Percentiles rank a stretch among this genome's conserved stretches.
These are phyloP conservation scores for Vigna nakashimae DNA, from an alignment of 306 rosid species.

Conservation along the genomic window DNA sequence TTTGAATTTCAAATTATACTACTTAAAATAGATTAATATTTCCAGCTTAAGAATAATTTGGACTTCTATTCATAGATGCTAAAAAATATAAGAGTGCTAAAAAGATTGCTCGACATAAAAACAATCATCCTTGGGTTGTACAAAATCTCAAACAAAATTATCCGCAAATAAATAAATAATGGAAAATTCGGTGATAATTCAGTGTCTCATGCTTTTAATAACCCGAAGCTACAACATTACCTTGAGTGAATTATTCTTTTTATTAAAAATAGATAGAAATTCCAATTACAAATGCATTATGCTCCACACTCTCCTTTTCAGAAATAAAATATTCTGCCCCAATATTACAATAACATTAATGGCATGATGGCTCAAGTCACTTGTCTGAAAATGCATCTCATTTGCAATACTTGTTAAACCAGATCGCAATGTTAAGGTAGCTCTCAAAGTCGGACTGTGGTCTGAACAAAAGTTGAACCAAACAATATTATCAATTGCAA, in stretches of 20 bases:
- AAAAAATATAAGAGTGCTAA: too few species aligned
- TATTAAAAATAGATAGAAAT: neutral
- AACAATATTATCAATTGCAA: conserved; percentile 16
- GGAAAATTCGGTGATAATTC: neutral
- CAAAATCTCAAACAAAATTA: neutral
- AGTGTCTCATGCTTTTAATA: neutral
- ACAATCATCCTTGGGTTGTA: neutral
- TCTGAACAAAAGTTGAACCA: conserved; percentile 55
- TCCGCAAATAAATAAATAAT: neutral
- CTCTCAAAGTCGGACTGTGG: conserved; percentile 95
- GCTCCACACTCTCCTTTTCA: neutral
- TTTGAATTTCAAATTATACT: too few species aligned
- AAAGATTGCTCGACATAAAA: neutral
- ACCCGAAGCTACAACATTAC: neutral
- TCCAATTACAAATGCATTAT: neutral
- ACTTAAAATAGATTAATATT: too few species aligned
- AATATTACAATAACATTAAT: neutral
- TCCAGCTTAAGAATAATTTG: too few species aligned
- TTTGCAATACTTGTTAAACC: conserved; percentile 84
- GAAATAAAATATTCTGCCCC: neutral
- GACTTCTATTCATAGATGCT: too few species aligned
- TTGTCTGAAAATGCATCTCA: conserved; percentile 43
- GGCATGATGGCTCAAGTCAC: conserved; percentile 19
- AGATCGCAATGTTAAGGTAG: conserved; percentile 82
- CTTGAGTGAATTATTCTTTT: neutral